Base-by-base conservation (phyloP, 192 early-diverging fungal species). In the Coemansia sp. region DNA sequence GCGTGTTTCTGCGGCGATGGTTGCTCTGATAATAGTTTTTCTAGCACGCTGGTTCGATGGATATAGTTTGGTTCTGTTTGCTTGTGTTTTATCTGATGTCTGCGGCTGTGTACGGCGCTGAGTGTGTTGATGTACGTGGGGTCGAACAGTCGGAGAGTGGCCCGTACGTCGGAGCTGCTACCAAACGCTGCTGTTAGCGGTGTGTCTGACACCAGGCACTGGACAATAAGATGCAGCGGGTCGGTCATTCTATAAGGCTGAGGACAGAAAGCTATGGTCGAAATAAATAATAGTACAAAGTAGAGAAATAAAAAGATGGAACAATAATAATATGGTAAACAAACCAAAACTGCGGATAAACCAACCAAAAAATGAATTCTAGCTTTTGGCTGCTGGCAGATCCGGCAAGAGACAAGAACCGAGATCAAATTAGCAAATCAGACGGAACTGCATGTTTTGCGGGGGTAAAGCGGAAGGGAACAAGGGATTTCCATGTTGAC, bases 111-210 rank as follows among this genome's bases (percentile, higher is more conserved):
- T 36, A 34, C 20, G 28, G 37, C 3, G 33, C 36, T 7, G 61
- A 76, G 71, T 0, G 28, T 61, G 38, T 82, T 71, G 22, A 83
- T 53, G 65, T 71, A 83, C 15, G 52, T 48, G 9, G 64, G 71
- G 39, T 70, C 63, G 12, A 83, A 52, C 3, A 83, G 72, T 4
- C 80, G 80, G 15, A 83, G 48, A 37, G 55, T 33, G 1, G 71
- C 75, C 0, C 80, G 80, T 17, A 72, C 56, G 35, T 83, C 75
- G 2, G 55, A 33, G 55, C 11, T 57, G 55, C 28, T 33, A 41
- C 17, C 65, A 74, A 7, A 22, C 17, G 15, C 32, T 12, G 65
- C 61, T 67, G 8, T 54, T 53, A 12, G 51, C 56, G 17, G 60
- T 39, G 11, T 67, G 54, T 22, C 61, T 14, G 8, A 32, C 22